These are phyloP conservation scores for Cryphonectria radicalis DNA, from an alignment of 2,329 filamentous ascomycete species.

Conservation along the genomic window DNA sequence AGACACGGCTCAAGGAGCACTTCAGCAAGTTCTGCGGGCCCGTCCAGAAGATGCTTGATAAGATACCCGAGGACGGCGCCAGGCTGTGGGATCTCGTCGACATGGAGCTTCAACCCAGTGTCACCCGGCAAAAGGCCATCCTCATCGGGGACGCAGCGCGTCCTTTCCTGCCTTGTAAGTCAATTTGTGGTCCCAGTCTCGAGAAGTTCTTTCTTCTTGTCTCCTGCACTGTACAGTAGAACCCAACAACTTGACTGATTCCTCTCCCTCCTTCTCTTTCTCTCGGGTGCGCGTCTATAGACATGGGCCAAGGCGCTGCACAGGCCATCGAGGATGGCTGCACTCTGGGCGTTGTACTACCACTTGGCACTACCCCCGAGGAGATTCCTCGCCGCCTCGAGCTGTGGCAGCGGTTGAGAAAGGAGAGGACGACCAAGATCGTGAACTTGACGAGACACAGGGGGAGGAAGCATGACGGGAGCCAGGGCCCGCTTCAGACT, in stretches of 20 bases:
- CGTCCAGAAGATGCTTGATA: constrained; percentile 20
- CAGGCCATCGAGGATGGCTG: constrained; percentile 27
- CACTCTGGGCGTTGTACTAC: constrained; percentile 18
- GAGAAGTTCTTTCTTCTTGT: neutral
- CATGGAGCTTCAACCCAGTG: constrained; percentile 27
- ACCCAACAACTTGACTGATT: neutral
- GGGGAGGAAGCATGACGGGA: constrained; percentile 4
- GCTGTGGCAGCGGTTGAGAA: constrained; percentile 24
- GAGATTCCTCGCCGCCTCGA: constrained; percentile 14
- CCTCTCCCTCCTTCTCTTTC: neutral
- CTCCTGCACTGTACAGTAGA: neutral
- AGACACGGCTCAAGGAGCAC: constrained; percentile 20
- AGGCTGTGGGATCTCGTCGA: constrained; percentile 26
- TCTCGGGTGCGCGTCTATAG: neutral
- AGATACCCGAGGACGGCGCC: constrained; percentile 15
- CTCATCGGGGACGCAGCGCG: constrained; percentile 35
- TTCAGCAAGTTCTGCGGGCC: constrained; percentile 12
- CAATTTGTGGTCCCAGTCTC: neutral
- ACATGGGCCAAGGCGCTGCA: constrained; percentile 29
- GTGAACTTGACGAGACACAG: constrained; percentile 16
- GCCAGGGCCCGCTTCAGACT: constrained; percentile 11
- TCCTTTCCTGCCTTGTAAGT: constrained; percentile 34
- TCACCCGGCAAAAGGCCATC: constrained; percentile 32
- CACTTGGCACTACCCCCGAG: constrained; percentile 15
- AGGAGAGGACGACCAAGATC: constrained; percentile 17